Evolutionary conservation across 768 basidiomycete species (phyloP).

Genomic region (Boletellus emodensis): DNA sequence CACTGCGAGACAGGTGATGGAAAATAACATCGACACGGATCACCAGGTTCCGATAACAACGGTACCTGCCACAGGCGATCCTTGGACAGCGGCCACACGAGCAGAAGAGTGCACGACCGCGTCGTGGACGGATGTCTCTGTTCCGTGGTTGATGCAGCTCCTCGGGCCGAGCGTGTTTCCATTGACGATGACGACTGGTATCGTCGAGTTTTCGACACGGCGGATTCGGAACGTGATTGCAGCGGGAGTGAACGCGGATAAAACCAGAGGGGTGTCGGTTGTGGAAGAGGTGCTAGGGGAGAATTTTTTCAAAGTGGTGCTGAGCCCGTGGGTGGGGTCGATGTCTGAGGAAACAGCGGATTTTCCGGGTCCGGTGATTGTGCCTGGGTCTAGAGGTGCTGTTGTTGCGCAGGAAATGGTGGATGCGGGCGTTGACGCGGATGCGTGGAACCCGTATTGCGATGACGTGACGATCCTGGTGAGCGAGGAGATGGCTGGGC

Average conservation of each 20-base stretch:
- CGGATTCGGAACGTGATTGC: conserved; percentile 45
- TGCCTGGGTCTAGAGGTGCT: conserved; percentile 27
- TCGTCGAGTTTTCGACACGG: conserved; percentile 63
- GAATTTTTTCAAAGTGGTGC: conserved; percentile 43
- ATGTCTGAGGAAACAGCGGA: conserved; percentile 33
- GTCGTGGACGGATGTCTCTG: conserved; percentile 27
- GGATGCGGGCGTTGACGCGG: background rate
- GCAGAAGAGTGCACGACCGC: conserved; percentile 25
- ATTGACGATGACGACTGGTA: conserved; percentile 53
- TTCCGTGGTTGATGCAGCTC: conserved; percentile 34
- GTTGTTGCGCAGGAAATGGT: conserved; percentile 8
- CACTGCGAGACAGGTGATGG: conserved; percentile 27
- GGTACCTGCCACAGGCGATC: conserved; percentile 19
- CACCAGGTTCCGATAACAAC: conserved; percentile 10
- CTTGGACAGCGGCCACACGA: conserved; percentile 23
- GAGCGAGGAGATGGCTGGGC: conserved; percentile 8
- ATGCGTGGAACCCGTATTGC: conserved; percentile 37
- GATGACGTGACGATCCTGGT: conserved; percentile 31
- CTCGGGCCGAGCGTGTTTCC: conserved; percentile 58
- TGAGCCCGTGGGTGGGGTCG: conserved; percentile 47
- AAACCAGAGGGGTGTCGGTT: background rate
- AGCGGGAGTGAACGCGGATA: conserved; percentile 23
- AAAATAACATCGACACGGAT: conserved; percentile 27
- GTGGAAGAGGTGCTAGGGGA: conserved; percentile 44
- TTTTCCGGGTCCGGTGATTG: conserved; percentile 33